Evolutionary conservation across 129 eudicot genomes (phyloP), one percentile per base, ranked within the genome.

Genomic region (Calendula officinalis): DNA sequence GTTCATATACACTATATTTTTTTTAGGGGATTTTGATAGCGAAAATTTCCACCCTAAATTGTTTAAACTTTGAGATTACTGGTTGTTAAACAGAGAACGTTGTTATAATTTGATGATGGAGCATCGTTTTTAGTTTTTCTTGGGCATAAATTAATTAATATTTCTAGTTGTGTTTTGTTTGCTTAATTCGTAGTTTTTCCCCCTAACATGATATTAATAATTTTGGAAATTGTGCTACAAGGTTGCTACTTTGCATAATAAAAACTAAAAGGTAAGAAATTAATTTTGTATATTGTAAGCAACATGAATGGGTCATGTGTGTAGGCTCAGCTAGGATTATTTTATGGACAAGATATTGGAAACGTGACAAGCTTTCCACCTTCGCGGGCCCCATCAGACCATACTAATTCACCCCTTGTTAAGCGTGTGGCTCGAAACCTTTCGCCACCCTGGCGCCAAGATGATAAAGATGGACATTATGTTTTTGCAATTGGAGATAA

Each of bases 301-400:
- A 70, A 72, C 49, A 69, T 84, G 82, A 77, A 88, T 82, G 83
- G 70, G 80, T 80, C 78, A 57, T 84, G 95, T 88, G 88, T 87
- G 96, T 88, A 88, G 96, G 96, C 96, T 88, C 96, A 88, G 96
- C 75, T 88, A 84, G 92, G 91, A 59, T 82, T 88, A 66, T 88
- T 79, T 82, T 75, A 68, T 88, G 92, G 75, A 68, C 96, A 88
- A 88, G 96, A 84, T 70, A 59, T 84, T 82, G 96, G 92, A 53
- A 75, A 73, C 77, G 64, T 79, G 69, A 73, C 80, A 39, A 73
- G 96, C 89, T 88, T 77, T 82, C 82, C 84, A 68, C 70, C 86
- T 64, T 62, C 81, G 55, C 78, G 75, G 74, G 77, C 78, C 54
- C 70, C 80, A 70, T 66, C 89, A 11, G 83, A 85, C 81, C 68